phyloP scores from a whole-genome alignment of 306 rosid species.

The Ormosia semicastrata region DNA sequence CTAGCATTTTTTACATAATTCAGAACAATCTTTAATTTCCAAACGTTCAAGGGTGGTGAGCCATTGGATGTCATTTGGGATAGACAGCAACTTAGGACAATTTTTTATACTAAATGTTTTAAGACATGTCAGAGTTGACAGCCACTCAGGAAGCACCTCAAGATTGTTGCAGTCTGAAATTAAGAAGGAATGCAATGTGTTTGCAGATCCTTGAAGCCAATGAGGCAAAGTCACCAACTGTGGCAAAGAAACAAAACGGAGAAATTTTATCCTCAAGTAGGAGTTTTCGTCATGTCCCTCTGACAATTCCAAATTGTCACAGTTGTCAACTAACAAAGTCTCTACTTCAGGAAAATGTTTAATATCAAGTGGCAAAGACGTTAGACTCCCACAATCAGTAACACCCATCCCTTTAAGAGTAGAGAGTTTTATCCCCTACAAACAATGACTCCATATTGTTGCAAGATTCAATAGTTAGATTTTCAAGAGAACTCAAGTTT shows the following conservation, averaged over 20 bases:
- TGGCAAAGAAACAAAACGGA: too few species aligned
- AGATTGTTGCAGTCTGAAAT: not conserved
- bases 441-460: slow-evolving; percentile 5
- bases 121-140: not conserved
- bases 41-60: not conserved
- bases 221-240: not conserved
- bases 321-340: not conserved
- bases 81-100: not conserved
- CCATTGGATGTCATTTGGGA: not conserved
- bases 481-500: slow-evolving; percentile 17
- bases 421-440: not conserved
- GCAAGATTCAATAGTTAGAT: slow-evolving; percentile 1
- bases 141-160: not conserved
- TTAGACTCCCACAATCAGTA: not conserved
- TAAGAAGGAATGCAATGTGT: not conserved
- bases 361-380: slow-evolving; percentile 21
- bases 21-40: not conserved
- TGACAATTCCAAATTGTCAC: not conserved
- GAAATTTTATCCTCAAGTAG: too few species aligned
- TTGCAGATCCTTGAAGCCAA: not conserved
- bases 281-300: too few species aligned
- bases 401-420: not conserved
- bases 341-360: slow-evolving; percentile 22
- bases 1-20: not conserved
- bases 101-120: not conserved